Conservation (phyloP, 2,329 filamentous ascomycete species). For the Dryadomyces quercus-mongolicae region DNA sequence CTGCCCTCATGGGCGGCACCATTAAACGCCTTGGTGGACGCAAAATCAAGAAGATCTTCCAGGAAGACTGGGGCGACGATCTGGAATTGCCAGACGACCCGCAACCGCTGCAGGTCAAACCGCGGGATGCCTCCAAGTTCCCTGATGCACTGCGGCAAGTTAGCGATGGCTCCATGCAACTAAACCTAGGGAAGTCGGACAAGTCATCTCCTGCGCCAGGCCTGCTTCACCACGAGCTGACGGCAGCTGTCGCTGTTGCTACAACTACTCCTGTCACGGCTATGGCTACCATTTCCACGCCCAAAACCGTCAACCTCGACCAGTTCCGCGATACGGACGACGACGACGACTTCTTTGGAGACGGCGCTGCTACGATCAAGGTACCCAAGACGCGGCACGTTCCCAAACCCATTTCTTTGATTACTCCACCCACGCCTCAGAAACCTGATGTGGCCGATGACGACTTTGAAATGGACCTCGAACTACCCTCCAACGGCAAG, state of each 20-base stretch:
- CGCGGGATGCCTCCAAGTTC: slow-evolving; percentile 46
- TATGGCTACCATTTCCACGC: neutral
- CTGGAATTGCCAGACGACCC: slow-evolving; percentile 53
- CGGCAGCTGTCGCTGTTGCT: slow-evolving; percentile 12
- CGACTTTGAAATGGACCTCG: slow-evolving; percentile 61
- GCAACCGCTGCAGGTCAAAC: slow-evolving; percentile 53
- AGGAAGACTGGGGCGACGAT: slow-evolving; percentile 75
- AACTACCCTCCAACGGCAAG: slow-evolving; percentile 55
- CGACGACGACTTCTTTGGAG: slow-evolving; percentile 51
- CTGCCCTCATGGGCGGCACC: slow-evolving; percentile 80
- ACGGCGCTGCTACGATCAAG: slow-evolving; percentile 56
- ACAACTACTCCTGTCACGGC: neutral
- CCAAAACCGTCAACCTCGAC: slow-evolving; percentile 39
- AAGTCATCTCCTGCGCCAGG: slow-evolving; percentile 12
- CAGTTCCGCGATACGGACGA: slow-evolving; percentile 50
- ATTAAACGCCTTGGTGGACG: slow-evolving; percentile 78
- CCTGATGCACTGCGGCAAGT: slow-evolving; percentile 59
- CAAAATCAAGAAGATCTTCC: slow-evolving; percentile 59
- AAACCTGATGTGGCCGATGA: slow-evolving; percentile 39
- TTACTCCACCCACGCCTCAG: slow-evolving; percentile 43
- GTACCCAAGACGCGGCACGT: slow-evolving; percentile 45
- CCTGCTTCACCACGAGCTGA: slow-evolving; percentile 20
- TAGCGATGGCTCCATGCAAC: slow-evolving; percentile 40
- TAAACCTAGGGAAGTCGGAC: slow-evolving; percentile 33
- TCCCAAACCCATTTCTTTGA: slow-evolving; percentile 37